Conservation (phyloP, 2,329 filamentous ascomycete genomes). For the Daldinia sp. region DNA sequence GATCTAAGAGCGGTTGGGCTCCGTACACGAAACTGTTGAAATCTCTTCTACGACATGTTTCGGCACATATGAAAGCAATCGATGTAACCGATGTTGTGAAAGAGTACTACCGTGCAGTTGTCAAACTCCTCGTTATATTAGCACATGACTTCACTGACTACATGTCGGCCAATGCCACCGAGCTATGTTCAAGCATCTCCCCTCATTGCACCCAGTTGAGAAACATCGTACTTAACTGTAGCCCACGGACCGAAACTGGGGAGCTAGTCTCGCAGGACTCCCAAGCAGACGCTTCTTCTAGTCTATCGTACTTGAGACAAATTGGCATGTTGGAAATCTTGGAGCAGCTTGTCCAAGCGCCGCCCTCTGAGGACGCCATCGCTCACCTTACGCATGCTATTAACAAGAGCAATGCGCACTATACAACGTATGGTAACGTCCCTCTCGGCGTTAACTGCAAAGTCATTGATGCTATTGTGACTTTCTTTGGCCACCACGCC, state of each 20-base stretch:
- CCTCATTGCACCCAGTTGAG: conserved; percentile 87
- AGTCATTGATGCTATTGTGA: conserved; percentile 84
- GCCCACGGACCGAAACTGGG: conserved; percentile 77
- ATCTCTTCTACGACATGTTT: conserved; percentile 78
- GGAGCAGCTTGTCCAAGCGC: conserved; percentile 69
- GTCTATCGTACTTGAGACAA: conserved; percentile 60
- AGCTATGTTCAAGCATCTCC: conserved; percentile 84
- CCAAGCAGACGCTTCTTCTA: conserved; percentile 52
- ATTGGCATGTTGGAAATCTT: conserved; percentile 70
- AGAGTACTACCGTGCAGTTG: conserved; percentile 84
- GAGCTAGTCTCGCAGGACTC: conserved; percentile 66
- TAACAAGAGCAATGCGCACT: conserved; percentile 67
- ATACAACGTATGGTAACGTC: conserved; percentile 74
- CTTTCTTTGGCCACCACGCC: conserved; percentile 82
- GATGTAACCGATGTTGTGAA: conserved; percentile 77
- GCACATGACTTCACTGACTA: conserved; percentile 97
- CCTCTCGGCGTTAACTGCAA: conserved; percentile 75
- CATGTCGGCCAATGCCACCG: conserved; percentile 85
- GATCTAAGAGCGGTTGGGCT: conserved; percentile 79
- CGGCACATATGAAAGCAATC: conserved; percentile 81
- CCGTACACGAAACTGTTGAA: conserved; percentile 79
- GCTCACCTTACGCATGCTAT: conserved; percentile 82
- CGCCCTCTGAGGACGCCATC: conserved; percentile 77
- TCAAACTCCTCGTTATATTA: conserved; percentile 85
- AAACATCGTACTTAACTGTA: conserved; percentile 85